Evolutionary conservation across 345 rosid genomes (phyloP).

Genomic region (Nephelium lappaceum): DNA sequence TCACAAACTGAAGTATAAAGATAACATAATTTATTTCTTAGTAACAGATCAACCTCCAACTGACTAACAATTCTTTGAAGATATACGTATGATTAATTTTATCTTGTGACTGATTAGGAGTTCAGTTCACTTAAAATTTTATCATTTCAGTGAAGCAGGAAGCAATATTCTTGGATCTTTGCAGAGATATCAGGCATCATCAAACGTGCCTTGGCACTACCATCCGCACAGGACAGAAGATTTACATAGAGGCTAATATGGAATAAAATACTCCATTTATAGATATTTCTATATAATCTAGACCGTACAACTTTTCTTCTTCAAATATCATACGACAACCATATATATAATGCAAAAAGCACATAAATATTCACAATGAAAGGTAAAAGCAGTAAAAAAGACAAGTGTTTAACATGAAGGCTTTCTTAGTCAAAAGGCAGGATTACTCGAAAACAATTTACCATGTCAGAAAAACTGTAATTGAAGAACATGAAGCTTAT

Average conservation of each 20-base stretch:
- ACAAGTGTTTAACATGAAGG: background rate
- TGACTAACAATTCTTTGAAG: background rate
- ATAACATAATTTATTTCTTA: constrained; percentile 9
- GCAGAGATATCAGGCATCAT: background rate
- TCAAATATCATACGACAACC: background rate
- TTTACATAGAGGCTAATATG: background rate
- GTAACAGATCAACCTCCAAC: background rate
- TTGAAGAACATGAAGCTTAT: constrained; percentile 8
- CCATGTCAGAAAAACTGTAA: background rate
- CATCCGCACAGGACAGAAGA: background rate
- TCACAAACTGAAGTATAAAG: constrained; percentile 5
- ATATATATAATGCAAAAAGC: background rate
- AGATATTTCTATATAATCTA: background rate
- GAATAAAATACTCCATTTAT: background rate
- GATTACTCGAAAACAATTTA: background rate
- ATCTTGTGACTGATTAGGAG: background rate
- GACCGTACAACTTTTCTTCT: background rate
- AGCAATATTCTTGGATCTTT: no score
- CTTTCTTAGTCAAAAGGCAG: background rate
- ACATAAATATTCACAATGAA: background rate
- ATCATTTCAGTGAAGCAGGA: background rate
- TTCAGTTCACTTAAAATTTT: background rate
- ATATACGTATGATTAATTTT: background rate
- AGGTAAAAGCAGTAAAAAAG: background rate
- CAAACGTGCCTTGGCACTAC: background rate